Evolutionary conservation across 441 rosid species (phyloP).

Genomic region (Manihot esculenta): DNA sequence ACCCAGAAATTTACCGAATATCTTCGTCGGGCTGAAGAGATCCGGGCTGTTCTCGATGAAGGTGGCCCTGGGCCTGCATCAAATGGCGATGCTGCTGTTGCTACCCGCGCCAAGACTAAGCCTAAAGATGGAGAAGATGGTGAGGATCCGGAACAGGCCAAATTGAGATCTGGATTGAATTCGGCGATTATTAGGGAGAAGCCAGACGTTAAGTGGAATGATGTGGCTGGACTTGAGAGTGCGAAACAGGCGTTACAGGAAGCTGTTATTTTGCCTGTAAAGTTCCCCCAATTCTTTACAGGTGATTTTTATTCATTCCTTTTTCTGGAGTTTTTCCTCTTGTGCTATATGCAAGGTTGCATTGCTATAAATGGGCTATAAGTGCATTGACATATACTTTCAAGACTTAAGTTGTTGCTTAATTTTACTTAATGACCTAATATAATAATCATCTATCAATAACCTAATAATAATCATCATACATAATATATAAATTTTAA

Average conservation of each 20-base stretch:
- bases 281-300: slow-evolving; percentile 89
- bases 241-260: slow-evolving; percentile 92
- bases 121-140: slow-evolving; percentile 81
- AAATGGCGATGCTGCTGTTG: slow-evolving; percentile 90
- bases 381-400: too few relatives aligned
- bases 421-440: too few relatives aligned
- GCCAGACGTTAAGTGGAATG: slow-evolving; percentile 77
- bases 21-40: slow-evolving; percentile 98
- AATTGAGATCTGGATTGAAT: slow-evolving; percentile 76
- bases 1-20: slow-evolving; percentile 95
- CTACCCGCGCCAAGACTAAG: slow-evolving; percentile 77
- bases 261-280: slow-evolving; percentile 92
- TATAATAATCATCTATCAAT: too few relatives aligned
- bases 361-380: too few relatives aligned
- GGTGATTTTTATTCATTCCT: slow-evolving; percentile 35
- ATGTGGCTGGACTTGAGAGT: slow-evolving; percentile 76
- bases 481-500: too few relatives aligned
- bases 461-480: too few relatives aligned
- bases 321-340: neutral
- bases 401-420: too few relatives aligned
- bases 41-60: slow-evolving; percentile 88
- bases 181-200: slow-evolving; percentile 84
- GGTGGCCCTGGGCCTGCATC: slow-evolving; percentile 86
- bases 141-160: slow-evolving; percentile 80
- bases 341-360: neutral